Evolutionary conservation across 1,284 basidiomycete genomes (phyloP).

Genomic region (Stereum hirsutum): DNA sequence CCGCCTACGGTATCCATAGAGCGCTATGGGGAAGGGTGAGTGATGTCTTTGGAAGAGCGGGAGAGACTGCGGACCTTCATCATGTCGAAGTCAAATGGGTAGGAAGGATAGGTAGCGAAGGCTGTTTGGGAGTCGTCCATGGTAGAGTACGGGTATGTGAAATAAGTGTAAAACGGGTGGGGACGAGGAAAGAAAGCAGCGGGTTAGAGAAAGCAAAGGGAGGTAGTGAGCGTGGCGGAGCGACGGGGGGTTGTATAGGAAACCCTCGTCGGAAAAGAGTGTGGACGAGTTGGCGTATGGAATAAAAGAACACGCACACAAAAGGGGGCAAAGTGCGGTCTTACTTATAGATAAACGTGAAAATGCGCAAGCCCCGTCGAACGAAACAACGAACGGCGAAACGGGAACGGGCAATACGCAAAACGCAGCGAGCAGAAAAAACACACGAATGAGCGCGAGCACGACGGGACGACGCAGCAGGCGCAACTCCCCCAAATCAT

Average conservation of each 20-base stretch:
- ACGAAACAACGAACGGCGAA: conserved; percentile 2
- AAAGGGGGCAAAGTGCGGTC: conserved; percentile 31
- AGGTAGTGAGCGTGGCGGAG: conserved; percentile 19
- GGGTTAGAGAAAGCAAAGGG: conserved; percentile 25
- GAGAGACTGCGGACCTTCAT: conserved; percentile 55
- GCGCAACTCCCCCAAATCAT: no score
- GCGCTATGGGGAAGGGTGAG: conserved; percentile 33
- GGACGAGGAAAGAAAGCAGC: conserved; percentile 21
- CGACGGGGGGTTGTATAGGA: neutral
- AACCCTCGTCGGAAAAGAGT: conserved; percentile 22
- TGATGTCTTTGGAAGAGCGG: conserved; percentile 2
- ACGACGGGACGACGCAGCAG: no score
- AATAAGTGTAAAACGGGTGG: conserved; percentile 13
- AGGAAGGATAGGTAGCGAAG: conserved; percentile 55
- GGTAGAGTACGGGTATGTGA: conserved; percentile 15
- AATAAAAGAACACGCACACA: conserved; percentile 39
- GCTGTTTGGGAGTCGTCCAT: conserved; percentile 71
- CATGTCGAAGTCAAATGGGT: conserved; percentile 76
- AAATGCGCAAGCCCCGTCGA: conserved; percentile 4
- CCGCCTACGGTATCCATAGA: conserved; percentile 74
- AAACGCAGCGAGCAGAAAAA: no score
- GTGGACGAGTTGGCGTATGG: conserved; percentile 27
- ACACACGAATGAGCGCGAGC: no score
- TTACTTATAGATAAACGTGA: conserved; percentile 35
- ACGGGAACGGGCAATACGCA: no score